phyloP scores from a whole-genome alignment of 768 basidiomycete genomes.

The Suillus cothurnatus region DNA sequence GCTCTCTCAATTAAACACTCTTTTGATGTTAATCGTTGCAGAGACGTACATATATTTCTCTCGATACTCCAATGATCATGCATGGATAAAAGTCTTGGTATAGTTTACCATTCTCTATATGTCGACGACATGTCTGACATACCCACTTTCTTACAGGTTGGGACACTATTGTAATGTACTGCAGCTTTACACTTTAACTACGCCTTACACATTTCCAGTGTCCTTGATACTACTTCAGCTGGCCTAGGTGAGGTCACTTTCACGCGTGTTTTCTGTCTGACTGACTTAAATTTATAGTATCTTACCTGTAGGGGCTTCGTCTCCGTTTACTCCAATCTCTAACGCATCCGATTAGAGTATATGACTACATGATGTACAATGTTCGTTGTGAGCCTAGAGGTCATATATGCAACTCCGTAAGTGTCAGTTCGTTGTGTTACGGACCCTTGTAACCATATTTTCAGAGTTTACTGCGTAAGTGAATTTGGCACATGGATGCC shows the following conservation, averaged over 20 bases:
- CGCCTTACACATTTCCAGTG: slow-evolving; percentile 10
- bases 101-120: slow-evolving; percentile 2
- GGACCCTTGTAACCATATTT: slow-evolving; percentile 3
- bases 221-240: slow-evolving; percentile 27
- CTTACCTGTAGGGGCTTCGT: slow-evolving; percentile 24
- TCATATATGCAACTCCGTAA: slow-evolving; percentile 31
- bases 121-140: background rate
- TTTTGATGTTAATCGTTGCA: slow-evolving; percentile 13
- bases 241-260: slow-evolving; percentile 24
- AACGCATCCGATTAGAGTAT: slow-evolving; percentile 24
- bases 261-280: background rate
- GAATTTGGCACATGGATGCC: background rate
- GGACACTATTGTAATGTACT: slow-evolving; percentile 17
- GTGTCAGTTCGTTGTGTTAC: background rate
- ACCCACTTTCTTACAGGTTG: slow-evolving; percentile 19
- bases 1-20: too few species aligned
- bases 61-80: slow-evolving; percentile 24
- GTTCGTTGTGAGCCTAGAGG: slow-evolving; percentile 24
- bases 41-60: slow-evolving; percentile 34
- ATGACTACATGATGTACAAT: slow-evolving; percentile 30
- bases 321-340: slow-evolving; percentile 4
- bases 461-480: slow-evolving; percentile 35
- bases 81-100: slow-evolving; percentile 25
- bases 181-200: background rate
- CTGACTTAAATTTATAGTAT: slow-evolving; percentile 24